phyloP scores from a whole-genome alignment of 1,284 basidiomycete genomes.

The Trichosporon sp. region DNA sequence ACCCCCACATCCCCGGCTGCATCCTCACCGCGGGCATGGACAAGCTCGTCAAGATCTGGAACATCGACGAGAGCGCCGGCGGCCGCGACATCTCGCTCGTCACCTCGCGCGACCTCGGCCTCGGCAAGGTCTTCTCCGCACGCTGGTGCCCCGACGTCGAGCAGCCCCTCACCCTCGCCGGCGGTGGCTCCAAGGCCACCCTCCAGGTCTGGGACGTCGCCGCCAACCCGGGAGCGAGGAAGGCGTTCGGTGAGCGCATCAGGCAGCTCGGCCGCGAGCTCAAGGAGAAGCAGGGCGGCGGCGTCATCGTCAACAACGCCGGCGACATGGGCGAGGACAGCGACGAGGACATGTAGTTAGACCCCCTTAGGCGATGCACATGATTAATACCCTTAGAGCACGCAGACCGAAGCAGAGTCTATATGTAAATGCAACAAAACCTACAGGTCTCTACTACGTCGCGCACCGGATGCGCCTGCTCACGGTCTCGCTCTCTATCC shows the following conservation, averaged over 20 bases:
- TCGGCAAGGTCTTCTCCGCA: conserved; percentile 91
- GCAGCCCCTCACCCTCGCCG: conserved; percentile 87
- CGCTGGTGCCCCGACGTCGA: conserved; percentile 76
- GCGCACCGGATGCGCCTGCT: not conserved
- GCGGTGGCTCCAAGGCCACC: conserved; percentile 86
- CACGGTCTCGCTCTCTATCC: not conserved
- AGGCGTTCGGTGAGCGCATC: conserved; percentile 70
- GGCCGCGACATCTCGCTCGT: conserved; percentile 78
- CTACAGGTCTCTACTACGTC: not conserved
- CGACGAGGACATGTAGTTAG: conserved; percentile 51
- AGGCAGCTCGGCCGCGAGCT: conserved; percentile 63
- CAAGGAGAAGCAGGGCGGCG: conserved; percentile 58
- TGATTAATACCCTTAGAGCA: not conserved
- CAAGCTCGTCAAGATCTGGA: conserved; percentile 93
- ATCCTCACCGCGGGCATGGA: conserved; percentile 90
- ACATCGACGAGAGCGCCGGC: conserved; percentile 63
- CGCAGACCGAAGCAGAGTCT: not conserved
- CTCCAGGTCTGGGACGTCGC: conserved; percentile 93
- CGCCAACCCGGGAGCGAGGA: conserved; percentile 68
- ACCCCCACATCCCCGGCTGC: conserved; percentile 84
- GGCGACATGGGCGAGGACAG: conserved; percentile 68
- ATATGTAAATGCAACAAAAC: conserved; percentile 2
- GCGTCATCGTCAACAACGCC: conserved; percentile 62
- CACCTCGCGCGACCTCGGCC: conserved; percentile 82
- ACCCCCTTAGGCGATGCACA: not conserved